Base-by-base conservation (phyloP, 306 rosid species). In the Castanospermum australe region DNA sequence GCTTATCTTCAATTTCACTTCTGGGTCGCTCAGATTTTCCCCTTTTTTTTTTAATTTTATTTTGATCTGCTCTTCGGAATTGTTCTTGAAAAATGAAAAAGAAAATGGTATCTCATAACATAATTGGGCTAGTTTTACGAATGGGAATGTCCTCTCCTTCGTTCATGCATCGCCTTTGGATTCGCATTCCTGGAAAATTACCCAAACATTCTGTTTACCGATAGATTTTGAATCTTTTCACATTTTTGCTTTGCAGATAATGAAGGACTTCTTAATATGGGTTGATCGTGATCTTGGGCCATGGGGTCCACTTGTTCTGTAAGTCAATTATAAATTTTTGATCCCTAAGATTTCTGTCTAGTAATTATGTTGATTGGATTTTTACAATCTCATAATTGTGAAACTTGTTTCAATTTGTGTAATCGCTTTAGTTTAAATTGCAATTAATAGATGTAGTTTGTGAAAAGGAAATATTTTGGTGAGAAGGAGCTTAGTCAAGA, bases 301-400 rank as follows among this genome's bases (percentile, higher is more conserved):
- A 6, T 94, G 98, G 98, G 98, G 98, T 41, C 98, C 98, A 32
- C 52, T 94, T 76, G 93, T 88, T 79, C 89, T 94, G 98, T 94
- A 83, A 87, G 97, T 87, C 50, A 47, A 44, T 84, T 79, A 39
- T 84, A 17, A 17, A 22, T 30, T 35, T 61, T 8, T 18, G 2
- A 63, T 50, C 77, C 63, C 74, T 59, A 39, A 32, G 10, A 6
- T 15, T 67, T 66, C 44, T 42, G 44, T 24, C 15, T 72, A 48
- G 51, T 30, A 4, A 8, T 33, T 30, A 11, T 45, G 8, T 28
- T 60, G 52, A 3, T 48, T 38, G n/a, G 20, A 28, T 17, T 61
- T 39, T 15, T 42, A 18, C 5, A 55, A 32, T 48, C 6, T 59
- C 7, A n/a, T 36, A 5, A 22, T 66, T 64, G 65, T 78, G 36